Evolutionary conservation across 768 basidiomycete species (phyloP).

Genomic region (Steccherinum ochraceum): DNA sequence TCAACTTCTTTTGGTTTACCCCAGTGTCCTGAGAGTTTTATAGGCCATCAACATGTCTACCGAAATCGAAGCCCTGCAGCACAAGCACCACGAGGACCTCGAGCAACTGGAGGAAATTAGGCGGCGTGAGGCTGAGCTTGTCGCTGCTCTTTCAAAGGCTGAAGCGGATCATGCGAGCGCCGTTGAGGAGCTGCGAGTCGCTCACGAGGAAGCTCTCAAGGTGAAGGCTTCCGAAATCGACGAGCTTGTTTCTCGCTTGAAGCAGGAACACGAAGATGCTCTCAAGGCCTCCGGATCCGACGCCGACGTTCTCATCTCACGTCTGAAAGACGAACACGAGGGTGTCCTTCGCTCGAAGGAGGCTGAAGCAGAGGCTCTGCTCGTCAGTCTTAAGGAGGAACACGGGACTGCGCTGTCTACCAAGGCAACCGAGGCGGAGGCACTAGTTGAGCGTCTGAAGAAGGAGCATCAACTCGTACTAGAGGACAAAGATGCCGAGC

Average conservation of each 20-base stretch:
- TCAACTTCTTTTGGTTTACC: neutral
- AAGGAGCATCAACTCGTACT: constrained; percentile 29
- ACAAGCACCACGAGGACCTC: constrained; percentile 50
- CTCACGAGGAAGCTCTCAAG: constrained; percentile 39
- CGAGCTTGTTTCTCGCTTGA: constrained; percentile 36
- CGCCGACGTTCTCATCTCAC: constrained; percentile 11
- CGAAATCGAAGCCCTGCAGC: constrained; percentile 71
- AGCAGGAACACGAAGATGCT: constrained; percentile 41
- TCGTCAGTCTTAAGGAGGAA: constrained; percentile 36
- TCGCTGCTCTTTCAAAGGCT: constrained; percentile 42
- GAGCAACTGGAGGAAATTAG: constrained; percentile 45
- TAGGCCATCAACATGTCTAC: constrained; percentile 84
- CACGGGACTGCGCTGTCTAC: constrained; percentile 8
- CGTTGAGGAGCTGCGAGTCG: constrained; percentile 38
- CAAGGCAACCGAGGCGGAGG: constrained; percentile 1
- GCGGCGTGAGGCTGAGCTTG: constrained; percentile 49
- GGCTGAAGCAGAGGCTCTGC: constrained; percentile 32
- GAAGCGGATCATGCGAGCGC: constrained; percentile 42
- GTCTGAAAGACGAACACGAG: constrained; percentile 37
- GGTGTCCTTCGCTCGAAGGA: constrained; percentile 32
- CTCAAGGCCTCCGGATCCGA: constrained; percentile 9
- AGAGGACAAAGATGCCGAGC: constrained; percentile 38
- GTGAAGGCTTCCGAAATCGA: constrained; percentile 37
- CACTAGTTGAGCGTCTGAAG: constrained; percentile 24
- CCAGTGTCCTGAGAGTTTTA: neutral